Evolutionary conservation across 805 yeast genomes (phyloP).

Genomic region (Myxozyma udenii): DNA sequence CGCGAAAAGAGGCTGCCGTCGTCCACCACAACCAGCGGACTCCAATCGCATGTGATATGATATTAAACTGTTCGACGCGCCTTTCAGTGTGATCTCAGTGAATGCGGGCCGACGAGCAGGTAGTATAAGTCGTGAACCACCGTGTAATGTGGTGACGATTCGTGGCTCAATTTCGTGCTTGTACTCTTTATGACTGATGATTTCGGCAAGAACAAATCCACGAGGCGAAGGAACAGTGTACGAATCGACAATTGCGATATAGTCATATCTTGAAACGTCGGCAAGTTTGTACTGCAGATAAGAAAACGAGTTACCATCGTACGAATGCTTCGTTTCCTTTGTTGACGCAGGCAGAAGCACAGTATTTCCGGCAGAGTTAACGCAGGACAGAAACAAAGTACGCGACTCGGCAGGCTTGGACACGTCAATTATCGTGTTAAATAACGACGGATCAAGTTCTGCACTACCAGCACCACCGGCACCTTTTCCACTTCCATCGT

Average conservation of each 20-base stretch:
- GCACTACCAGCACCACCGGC: slow-evolving; percentile 1
- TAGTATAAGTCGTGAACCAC: slow-evolving; percentile 37
- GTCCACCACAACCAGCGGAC: slow-evolving; percentile 2
- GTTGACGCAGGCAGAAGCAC: slow-evolving; percentile 51
- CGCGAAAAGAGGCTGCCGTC: slow-evolving; percentile 40
- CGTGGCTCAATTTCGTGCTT: not conserved
- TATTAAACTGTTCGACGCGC: slow-evolving; percentile 60
- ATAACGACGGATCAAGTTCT: not conserved
- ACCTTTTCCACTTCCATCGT: slow-evolving; percentile 15
- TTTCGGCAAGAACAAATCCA: slow-evolving; percentile 34
- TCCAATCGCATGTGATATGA: slow-evolving; percentile 46
- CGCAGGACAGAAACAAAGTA: slow-evolving; percentile 40
- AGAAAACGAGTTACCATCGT: slow-evolving; percentile 49
- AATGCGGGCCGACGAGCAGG: slow-evolving; percentile 48
- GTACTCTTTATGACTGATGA: slow-evolving; percentile 21
- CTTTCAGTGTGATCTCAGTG: slow-evolving; percentile 49
- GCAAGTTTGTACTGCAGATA: slow-evolving; percentile 46
- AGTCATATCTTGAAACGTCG: slow-evolving; percentile 46
- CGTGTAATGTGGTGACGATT: slow-evolving; percentile 23
- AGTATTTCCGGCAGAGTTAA: slow-evolving; percentile 43
- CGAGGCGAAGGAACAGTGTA: slow-evolving; percentile 28
- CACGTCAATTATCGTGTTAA: slow-evolving; percentile 22
- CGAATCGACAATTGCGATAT: slow-evolving; percentile 49
- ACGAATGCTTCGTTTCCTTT: slow-evolving; percentile 45
- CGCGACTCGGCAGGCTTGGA: slow-evolving; percentile 2